Percentiles rank a stretch among this genome's conserved stretches.
Conservation (phyloP, 2,329 filamentous ascomycete genomes). For the Neurospora sp. region DNA sequence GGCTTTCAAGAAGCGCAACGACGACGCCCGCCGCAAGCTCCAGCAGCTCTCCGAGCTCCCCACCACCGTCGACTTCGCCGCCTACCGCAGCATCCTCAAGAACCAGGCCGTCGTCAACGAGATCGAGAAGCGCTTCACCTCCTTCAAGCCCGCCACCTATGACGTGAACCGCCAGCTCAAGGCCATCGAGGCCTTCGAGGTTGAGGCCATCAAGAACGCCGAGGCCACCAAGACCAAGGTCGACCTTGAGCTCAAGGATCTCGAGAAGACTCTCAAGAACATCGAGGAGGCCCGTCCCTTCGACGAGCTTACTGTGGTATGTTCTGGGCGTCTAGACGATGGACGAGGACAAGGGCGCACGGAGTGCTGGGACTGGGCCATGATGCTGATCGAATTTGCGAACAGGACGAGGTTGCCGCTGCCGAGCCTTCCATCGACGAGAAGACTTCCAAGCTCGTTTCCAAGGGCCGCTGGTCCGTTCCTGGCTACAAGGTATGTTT, state of each 20-base stretch:
- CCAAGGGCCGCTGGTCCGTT: constrained; percentile 96
- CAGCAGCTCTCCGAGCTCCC: constrained; percentile 73
- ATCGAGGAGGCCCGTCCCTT: constrained; percentile 94
- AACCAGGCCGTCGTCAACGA: constrained; percentile 93
- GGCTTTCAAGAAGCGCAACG: constrained; percentile 99
- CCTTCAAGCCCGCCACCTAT: constrained; percentile 88
- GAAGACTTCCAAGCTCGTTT: constrained; percentile 88
- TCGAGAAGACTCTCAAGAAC: constrained; percentile 91
- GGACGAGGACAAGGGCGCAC: constrained; percentile 2
- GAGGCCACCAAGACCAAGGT: constrained; percentile 95
- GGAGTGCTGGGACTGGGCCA: constrained; percentile 3
- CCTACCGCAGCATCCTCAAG: constrained; percentile 89
- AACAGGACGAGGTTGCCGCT: constrained; percentile 83
- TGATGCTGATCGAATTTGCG: constrained; percentile 18
- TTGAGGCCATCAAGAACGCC: constrained; percentile 92
- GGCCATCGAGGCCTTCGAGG: constrained; percentile 96
- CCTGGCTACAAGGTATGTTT: constrained; percentile 91
- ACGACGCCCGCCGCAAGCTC: constrained; percentile 93
- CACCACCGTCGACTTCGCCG: constrained; percentile 80
- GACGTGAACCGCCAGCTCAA: constrained; percentile 91
- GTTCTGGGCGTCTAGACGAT: constrained; percentile 30
- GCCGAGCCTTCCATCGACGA: constrained; percentile 96
- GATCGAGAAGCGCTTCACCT: constrained; percentile 90
- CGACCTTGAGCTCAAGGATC: constrained; percentile 85
- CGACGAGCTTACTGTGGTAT: constrained; percentile 92